A percentile compares a stretch with the other conserved stretches of the same genome.
Evolutionary conservation across 2,329 filamentous ascomycete genomes (phyloP).

Genomic region (Talaromyces sp.): DNA sequence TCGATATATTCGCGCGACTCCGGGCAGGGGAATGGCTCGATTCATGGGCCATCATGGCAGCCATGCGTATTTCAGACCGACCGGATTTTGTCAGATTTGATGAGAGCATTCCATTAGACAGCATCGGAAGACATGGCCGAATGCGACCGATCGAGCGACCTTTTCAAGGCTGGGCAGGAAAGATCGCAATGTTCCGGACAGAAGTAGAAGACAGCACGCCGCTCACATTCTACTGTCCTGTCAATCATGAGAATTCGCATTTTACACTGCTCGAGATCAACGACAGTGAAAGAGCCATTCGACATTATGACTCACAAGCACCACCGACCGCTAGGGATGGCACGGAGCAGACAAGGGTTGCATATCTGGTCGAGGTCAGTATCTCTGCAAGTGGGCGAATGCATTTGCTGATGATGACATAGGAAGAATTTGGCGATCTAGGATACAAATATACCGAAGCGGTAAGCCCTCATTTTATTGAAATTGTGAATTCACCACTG

Average conservation of each 20-base stretch:
- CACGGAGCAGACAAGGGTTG: not conserved
- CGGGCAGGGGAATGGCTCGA: not conserved
- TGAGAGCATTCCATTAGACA: conserved; percentile 4
- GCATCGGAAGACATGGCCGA: not conserved
- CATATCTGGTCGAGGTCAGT: not conserved
- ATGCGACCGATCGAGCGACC: not conserved
- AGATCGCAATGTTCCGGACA: not conserved
- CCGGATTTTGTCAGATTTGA: not conserved
- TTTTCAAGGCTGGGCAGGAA: not conserved
- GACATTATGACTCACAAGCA: conserved; percentile 26
- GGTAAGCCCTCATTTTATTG: conserved; percentile 18
- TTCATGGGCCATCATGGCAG: not conserved
- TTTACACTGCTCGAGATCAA: conserved; percentile 30
- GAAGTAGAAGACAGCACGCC: not conserved
- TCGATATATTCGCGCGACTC: not conserved
- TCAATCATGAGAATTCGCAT: conserved; percentile 21
- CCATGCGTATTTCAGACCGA: not conserved
- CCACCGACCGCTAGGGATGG: conserved; percentile 18
- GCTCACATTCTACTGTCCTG: not conserved
- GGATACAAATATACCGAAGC: conserved; percentile 24
- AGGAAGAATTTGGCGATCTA: conserved; percentile 26
- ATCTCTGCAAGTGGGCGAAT: too few relatives aligned
- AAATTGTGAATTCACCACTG: conserved; percentile 10
- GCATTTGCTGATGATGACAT: conserved; percentile 10
- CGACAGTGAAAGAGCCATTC: conserved; percentile 24